Conservation (phyloP, 176 grass and related monocot species). For the Saccharum spontaneum region DNA sequence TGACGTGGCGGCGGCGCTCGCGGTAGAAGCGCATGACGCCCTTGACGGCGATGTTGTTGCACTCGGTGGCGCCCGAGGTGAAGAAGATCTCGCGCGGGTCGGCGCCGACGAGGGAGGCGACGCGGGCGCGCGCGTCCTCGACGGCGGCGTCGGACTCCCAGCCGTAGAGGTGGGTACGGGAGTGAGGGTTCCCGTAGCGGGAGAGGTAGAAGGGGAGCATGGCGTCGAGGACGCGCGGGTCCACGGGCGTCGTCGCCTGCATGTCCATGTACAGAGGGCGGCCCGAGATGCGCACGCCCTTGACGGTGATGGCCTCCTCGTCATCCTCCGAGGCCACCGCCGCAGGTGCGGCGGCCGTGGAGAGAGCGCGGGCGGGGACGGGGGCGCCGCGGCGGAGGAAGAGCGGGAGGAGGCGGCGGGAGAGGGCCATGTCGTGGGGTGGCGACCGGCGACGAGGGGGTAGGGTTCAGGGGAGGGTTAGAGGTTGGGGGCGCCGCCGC, state of each 20-base stretch:
- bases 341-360: slow-evolving; percentile 25
- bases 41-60: slow-evolving; percentile 98
- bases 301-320: slow-evolving; percentile 56
- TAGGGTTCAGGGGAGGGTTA: slow-evolving; percentile 42
- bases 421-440: slow-evolving; percentile 43
- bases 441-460: neutral
- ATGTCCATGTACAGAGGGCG: slow-evolving; percentile 93
- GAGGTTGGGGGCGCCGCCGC: neutral
- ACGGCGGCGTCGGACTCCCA: slow-evolving; percentile 97
- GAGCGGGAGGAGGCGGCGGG: slow-evolving; percentile 48
- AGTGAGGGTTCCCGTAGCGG: slow-evolving; percentile 92
- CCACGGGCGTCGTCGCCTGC: slow-evolving; percentile 91
- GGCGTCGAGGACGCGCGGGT: slow-evolving; percentile 86
- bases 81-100: slow-evolving; percentile 92
- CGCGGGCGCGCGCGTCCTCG: slow-evolving; percentile 61
- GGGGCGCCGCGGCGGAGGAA: slow-evolving; percentile 42
- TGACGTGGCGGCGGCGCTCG: slow-evolving; percentile 75
- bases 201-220: slow-evolving; percentile 96
- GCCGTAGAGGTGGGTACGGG: slow-evolving; percentile 93
- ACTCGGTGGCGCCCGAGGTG: slow-evolving; percentile 92
- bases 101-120: slow-evolving; percentile 56
- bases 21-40: slow-evolving; percentile 84
- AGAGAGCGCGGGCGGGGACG: slow-evolving; percentile 28
- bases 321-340: slow-evolving; percentile 1
- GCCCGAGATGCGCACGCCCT: slow-evolving; percentile 86